Evolutionary conservation across 2,329 filamentous ascomycete species (phyloP), one percentile per base, ranked within the genome.

Genomic region (Paraphoma sp.): DNA sequence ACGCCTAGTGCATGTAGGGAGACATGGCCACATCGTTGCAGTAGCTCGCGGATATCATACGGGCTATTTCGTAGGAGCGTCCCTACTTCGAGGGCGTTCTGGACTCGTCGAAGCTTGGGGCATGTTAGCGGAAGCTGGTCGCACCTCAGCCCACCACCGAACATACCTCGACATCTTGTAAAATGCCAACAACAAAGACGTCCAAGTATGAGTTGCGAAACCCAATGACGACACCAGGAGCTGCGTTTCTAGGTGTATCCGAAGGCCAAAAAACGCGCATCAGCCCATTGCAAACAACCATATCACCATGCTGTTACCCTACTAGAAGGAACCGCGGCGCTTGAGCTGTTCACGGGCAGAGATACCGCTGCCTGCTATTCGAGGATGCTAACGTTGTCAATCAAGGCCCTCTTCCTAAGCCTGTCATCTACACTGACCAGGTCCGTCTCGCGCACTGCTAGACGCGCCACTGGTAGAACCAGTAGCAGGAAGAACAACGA

Each of bases 251-350:
- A 51, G 87, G 86, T 72, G 94, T 87, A 80, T 96, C 93, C 72
- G 90, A 90, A 71, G 95, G 96, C 95, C 95, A 99, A 82, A 99
- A 98, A 81, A 99, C 89, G 83, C 95, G 92, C 89, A 98, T 92
- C 82, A 98, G 84, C 73, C 91, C 93, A 91, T 95, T 85, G 70
- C 81, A 81, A 79, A 82, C 81, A 77, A 86, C 82, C 86, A 88
- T 88, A 76, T 83, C 87, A 82, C 79, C 84, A 86, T 84, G 68
- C 69, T 81, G 78, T 70, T 65, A 72, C 66, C 67, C 66, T 65
- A 61, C 84, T 86, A 98, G 79, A 99, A 98, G 57, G 95, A 99
- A 67, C 95, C 95, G 78, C 95, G 87, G 70, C 95, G 89, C 79
- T 93, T 89, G 69, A 99, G 82, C 81, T 99, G 94, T 82, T 99